Conservation (phyloP, 2,329 filamentous ascomycete genomes). For the Clonostachys rhizophaga region DNA sequence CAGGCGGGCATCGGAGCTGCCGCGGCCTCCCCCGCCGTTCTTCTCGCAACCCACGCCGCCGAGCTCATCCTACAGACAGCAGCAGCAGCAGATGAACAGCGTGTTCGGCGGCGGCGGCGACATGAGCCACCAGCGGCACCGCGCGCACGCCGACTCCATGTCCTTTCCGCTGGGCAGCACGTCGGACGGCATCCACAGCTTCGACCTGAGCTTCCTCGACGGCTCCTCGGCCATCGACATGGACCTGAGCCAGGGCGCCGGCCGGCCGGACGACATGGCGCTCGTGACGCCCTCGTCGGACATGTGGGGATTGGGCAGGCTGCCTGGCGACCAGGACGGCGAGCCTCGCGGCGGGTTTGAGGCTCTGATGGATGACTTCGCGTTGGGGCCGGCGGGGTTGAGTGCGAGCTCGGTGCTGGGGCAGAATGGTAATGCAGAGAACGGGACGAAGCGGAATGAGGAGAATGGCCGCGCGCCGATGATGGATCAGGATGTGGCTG, state of each 20-base stretch:
- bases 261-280: slow-evolving; percentile 12
- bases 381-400: slow-evolving; percentile 15
- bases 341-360: slow-evolving; percentile 11
- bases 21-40: slow-evolving; percentile 19
- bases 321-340: slow-evolving; percentile 7
- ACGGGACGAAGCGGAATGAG: slow-evolving; percentile 7
- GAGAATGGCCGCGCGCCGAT: not conserved
- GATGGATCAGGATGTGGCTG: slow-evolving; percentile 3
- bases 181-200: not conserved
- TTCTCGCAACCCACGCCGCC: slow-evolving; percentile 13
- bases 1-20: slow-evolving; percentile 20
- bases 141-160: slow-evolving; percentile 13
- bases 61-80: slow-evolving; percentile 7
- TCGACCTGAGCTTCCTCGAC: slow-evolving; percentile 10
- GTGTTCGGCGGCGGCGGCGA: not conserved
- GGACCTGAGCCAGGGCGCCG: slow-evolving; percentile 8
- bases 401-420: slow-evolving; percentile 19
- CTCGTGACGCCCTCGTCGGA: slow-evolving; percentile 15
- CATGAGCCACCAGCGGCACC: slow-evolving; percentile 4
- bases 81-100: not conserved
- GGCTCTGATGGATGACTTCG: slow-evolving; percentile 16
- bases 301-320: slow-evolving; percentile 16
- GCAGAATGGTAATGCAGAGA: slow-evolving; percentile 13
- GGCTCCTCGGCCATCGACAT: slow-evolving; percentile 17
- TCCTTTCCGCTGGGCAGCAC: slow-evolving; percentile 14